These are phyloP conservation scores for Pelargonium myrrhifolium DNA, from an alignment of 441 rosid genomes.

Conservation along the genomic window DNA sequence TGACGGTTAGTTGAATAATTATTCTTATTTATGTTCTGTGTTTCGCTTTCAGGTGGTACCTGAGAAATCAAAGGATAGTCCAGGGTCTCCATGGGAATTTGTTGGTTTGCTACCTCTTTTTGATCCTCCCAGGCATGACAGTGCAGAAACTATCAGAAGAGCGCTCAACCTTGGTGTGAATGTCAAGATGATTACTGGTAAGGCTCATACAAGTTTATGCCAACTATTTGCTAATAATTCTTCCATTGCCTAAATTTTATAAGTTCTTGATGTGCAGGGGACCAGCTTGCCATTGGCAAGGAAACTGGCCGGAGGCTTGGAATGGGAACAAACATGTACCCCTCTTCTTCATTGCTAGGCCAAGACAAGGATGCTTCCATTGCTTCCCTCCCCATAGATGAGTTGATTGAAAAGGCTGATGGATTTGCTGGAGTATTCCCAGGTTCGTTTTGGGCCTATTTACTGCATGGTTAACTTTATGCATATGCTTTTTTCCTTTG, in stretches of 20 bases:
- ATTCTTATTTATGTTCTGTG: constrained; percentile 4
- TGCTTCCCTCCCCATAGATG: constrained; percentile 68
- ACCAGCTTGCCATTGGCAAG: constrained; percentile 83
- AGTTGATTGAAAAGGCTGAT: constrained; percentile 82
- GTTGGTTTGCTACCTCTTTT: constrained; percentile 73
- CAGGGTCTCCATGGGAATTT: constrained; percentile 75
- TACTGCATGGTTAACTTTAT: background rate
- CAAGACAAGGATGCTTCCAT: constrained; percentile 66
- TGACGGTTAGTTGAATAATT: background rate
- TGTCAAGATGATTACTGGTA: constrained; percentile 92
- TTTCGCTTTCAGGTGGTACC: constrained; percentile 55
- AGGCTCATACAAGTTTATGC: constrained; percentile 5
- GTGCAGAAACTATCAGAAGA: constrained; percentile 84
- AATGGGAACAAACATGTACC: constrained; percentile 71
- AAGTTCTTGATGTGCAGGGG: constrained; percentile 38
- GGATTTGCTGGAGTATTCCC: constrained; percentile 93
- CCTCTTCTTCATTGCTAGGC: constrained; percentile 77
- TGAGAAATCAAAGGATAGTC: constrained; percentile 57
- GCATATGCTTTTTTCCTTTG: no score
- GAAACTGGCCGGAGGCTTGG: constrained; percentile 92
- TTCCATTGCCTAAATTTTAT: background rate
- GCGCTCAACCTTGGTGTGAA: constrained; percentile 83
- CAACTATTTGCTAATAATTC: background rate
- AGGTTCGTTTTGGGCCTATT: constrained; percentile 29
- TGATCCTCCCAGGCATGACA: constrained; percentile 93